phyloP scores from a whole-genome alignment of 2,329 filamentous ascomycete species.

The Neofusicoccum ribis region DNA sequence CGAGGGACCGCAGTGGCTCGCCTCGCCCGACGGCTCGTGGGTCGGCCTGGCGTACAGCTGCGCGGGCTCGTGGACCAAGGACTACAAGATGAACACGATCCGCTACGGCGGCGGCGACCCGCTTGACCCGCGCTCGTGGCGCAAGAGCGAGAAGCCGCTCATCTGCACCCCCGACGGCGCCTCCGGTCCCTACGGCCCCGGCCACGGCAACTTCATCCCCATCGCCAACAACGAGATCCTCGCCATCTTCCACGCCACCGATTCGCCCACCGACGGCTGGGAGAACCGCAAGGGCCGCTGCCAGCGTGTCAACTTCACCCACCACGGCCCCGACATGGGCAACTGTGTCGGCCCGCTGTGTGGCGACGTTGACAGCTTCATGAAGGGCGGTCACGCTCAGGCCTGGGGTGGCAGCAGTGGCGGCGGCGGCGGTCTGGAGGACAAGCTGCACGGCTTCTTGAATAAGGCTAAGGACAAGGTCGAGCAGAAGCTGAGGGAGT shows the following conservation, averaged over 20 bases:
- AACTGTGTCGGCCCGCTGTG: conserved; percentile 26
- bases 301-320: conserved; percentile 42
- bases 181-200: conserved; percentile 43
- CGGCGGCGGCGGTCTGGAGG: not conserved
- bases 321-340: conserved; percentile 36
- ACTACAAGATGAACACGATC: conserved; percentile 51
- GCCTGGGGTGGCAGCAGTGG: not conserved
- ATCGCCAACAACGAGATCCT: conserved; percentile 42
- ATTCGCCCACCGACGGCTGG: conserved; percentile 46
- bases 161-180: conserved; percentile 35
- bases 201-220: conserved; percentile 48
- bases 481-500: conserved; percentile 18
- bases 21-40: conserved; percentile 41
- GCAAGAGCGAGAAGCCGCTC: conserved; percentile 41
- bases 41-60: conserved; percentile 49
- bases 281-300: conserved; percentile 46
- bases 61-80: conserved; percentile 48
- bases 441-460: conserved; percentile 10
- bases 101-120: conserved; percentile 44
- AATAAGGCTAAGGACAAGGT: conserved; percentile 18
- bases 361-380: conserved; percentile 10
- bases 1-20: conserved; percentile 45
- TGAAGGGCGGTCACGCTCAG: conserved; percentile 8
- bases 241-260: conserved; percentile 49
- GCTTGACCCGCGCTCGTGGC: conserved; percentile 39